Evolutionary conservation across 441 rosid species (phyloP).

Genomic region (Manihot esculenta): DNA sequence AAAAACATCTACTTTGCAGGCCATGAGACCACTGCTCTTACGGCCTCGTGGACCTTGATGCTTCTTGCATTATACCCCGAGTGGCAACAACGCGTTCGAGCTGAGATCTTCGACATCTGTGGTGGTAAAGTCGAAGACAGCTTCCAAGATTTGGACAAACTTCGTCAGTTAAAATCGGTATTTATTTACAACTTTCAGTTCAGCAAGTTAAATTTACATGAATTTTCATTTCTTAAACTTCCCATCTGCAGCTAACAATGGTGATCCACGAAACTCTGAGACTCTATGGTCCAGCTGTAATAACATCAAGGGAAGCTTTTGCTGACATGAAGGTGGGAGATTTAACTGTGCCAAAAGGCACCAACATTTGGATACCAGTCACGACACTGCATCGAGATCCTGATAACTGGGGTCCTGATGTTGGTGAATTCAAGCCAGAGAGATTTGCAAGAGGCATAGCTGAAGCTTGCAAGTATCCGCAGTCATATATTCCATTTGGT

Average conservation of each 20-base stretch:
- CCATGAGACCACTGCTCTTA: slow-evolving; percentile 29
- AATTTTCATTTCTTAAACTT: not conserved
- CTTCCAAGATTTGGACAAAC: slow-evolving; percentile 23
- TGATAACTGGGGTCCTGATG: slow-evolving; percentile 32
- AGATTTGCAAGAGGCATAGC: slow-evolving; percentile 28
- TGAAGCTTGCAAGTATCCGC: slow-evolving; percentile 34
- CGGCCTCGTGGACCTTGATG: slow-evolving; percentile 37
- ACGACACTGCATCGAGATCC: slow-evolving; percentile 25
- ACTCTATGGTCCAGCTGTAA: slow-evolving; percentile 27
- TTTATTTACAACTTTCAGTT: not conserved
- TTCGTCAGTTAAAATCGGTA: slow-evolving; percentile 37
- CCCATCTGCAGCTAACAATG: slow-evolving; percentile 20
- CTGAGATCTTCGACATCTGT: slow-evolving; percentile 19
- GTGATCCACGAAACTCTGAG: slow-evolving; percentile 37
- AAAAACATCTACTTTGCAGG: slow-evolving; percentile 42
- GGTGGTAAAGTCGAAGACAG: slow-evolving; percentile 10
- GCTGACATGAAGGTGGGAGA: slow-evolving; percentile 29
- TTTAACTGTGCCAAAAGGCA: slow-evolving; percentile 31
- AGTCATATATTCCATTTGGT: slow-evolving; percentile 32
- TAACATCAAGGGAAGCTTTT: slow-evolving; percentile 28
- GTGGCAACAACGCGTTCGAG: slow-evolving; percentile 39
- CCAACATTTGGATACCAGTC: slow-evolving; percentile 25
- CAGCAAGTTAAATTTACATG: too few species aligned
- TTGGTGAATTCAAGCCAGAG: slow-evolving; percentile 27
- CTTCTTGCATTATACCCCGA: slow-evolving; percentile 35